Evolutionary conservation across 257 asterid genomes (phyloP).

Genomic region (Petunia axillaris): DNA sequence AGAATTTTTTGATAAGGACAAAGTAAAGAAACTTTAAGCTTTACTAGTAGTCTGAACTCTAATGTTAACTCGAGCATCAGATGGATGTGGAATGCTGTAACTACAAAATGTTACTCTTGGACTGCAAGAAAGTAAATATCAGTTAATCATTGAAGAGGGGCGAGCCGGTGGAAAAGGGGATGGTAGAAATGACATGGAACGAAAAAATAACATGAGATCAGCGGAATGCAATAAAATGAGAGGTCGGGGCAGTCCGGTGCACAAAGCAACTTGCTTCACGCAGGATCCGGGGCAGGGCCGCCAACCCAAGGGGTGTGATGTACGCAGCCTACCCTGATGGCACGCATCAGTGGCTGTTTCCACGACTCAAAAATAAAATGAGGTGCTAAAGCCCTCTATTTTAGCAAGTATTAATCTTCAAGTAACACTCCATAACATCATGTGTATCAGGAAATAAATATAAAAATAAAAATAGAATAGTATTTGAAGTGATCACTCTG

Average conservation of each 20-base stretch:
- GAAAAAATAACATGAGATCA: background rate
- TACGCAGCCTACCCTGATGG: no score
- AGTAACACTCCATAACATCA: background rate
- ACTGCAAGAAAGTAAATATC: constrained; percentile 49
- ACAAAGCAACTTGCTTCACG: no score
- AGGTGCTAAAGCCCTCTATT: background rate
- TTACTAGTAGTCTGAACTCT: constrained; percentile 95
- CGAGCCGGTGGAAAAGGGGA: no score
- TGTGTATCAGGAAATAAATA: no score
- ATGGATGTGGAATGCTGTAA: constrained; percentile 96
- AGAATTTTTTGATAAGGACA: background rate
- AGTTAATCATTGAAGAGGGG: background rate
- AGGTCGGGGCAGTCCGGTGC: no score
- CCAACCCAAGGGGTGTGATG: no score
- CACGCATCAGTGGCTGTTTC: no score
- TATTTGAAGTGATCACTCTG: background rate
- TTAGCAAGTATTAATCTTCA: background rate
- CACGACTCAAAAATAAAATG: no score
- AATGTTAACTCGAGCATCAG: constrained; percentile 87
- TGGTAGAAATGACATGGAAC: background rate
- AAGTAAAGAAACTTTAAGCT: background rate
- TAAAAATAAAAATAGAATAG: background rate
- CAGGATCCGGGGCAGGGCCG: no score
- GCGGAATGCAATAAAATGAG: background rate
- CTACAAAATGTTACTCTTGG: constrained; percentile 83